Evolutionary conservation across 352 stramenopile species (phyloP), one percentile per base, ranked within the genome.

Genomic region (Globisporangium canariense): DNA sequence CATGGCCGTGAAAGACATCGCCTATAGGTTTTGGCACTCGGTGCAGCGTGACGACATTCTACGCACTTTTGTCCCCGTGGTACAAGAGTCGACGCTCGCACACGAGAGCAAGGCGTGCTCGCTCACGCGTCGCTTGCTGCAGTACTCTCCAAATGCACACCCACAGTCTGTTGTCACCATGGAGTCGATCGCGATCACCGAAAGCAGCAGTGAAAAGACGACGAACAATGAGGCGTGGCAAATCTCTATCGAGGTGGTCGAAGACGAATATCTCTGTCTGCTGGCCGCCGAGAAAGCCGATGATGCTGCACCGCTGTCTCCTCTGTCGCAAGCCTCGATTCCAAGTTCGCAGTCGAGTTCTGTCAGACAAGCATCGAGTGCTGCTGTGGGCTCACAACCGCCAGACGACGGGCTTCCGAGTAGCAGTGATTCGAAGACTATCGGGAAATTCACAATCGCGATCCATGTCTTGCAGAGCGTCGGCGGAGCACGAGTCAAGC

Each of bases 31-130:
- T 14, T 90, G 81, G 81, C 67, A 66, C 14, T 79, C 75, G 5
- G 32, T 90, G 2, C 72, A 86, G 58, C 61, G 64, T 4, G 83
- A 92, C 43, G 81, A 90, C 64, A 74, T 92, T 7, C 64, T 89
- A 10, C 81, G 79, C 14, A 87, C 78, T 0, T 92, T 89, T 54
- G 58, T 79, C 6, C 78, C 81, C 3, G 46, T 85, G 3, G 66
- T 90, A 16, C 74, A 82, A 38, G 81, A 89, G 28, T 81, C 75
- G 1, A 73, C 68, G 14, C 51, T 75, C 8, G 71, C 75, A 0
- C 68, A 78, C 25, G 68, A 82, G 49, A 58, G 69, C 20, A 57
- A 59, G 3, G 57, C 76, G 4, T 64, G 50, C n/a, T 77, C 69
- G 4, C 53, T 81, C 2, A 72, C 61, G 5, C 71, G 74, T 4